Percentiles rank a stretch among this genome's conserved stretches.
Conservation (phyloP, 2,329 filamentous ascomycete species). For the Aureobasidium sp. region DNA sequence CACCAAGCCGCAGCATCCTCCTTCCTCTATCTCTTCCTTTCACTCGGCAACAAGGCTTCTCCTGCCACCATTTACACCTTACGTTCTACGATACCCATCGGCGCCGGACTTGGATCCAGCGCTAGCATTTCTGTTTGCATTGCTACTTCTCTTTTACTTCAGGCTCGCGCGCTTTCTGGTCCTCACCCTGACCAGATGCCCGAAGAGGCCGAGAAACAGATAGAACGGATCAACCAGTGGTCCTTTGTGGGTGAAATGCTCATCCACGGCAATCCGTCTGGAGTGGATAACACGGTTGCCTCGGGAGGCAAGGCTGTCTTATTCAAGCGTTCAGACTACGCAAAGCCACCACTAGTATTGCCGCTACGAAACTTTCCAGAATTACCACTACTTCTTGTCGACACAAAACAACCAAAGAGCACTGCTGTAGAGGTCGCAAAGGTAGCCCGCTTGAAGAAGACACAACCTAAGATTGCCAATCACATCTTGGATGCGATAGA, state of each 20-base stretch:
- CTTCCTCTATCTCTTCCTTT: constrained; percentile 91
- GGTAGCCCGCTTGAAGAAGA: constrained; percentile 63
- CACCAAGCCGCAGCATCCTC: constrained; percentile 74
- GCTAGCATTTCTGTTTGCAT: constrained; percentile 91
- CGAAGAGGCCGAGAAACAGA: constrained; percentile 79
- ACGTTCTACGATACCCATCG: constrained; percentile 87
- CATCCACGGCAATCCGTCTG: constrained; percentile 94
- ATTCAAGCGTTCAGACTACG: constrained; percentile 73
- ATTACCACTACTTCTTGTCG: constrained; percentile 79
- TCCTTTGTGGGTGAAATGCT: constrained; percentile 95
- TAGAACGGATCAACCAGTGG: constrained; percentile 96
- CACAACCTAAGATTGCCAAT: constrained; percentile 70
- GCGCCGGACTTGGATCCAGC: constrained; percentile 84
- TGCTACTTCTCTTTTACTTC: constrained; percentile 73
- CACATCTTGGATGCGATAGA: constrained; percentile 83
- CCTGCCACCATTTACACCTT: constrained; percentile 82
- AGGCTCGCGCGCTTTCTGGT: constrained; percentile 79
- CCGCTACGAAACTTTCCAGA: constrained; percentile 85
- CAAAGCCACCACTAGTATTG: constrained; percentile 65
- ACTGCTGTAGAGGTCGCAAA: constrained; percentile 82
- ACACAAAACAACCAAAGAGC: constrained; percentile 81
- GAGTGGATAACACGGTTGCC: constrained; percentile 93
- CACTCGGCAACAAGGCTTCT: constrained; percentile 70
- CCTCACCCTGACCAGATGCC: constrained; percentile 87
- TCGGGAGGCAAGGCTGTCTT: constrained; percentile 91